Conservation (phyloP, 129 eudicot genomes). For the Solidago caesia region DNA sequence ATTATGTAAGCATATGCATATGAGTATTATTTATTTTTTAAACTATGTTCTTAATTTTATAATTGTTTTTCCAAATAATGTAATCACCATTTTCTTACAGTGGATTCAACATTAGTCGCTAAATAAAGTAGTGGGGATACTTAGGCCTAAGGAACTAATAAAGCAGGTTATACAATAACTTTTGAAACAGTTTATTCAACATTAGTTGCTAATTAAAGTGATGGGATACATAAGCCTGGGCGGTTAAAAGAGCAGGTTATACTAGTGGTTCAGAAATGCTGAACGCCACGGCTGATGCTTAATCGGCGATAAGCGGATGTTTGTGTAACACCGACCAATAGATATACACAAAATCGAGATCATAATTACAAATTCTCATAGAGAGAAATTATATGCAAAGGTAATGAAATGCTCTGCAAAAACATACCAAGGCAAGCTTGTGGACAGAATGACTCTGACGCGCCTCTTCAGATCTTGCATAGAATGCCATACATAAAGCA, state of each 20-base stretch:
- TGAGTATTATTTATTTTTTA: no score
- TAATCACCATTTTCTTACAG: neutral
- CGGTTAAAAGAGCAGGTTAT: neutral
- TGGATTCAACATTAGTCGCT: no score
- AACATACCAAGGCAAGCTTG: constrained; percentile 85
- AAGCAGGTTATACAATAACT: neutral
- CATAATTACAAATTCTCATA: constrained; percentile 2
- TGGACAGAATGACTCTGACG: constrained; percentile 93
- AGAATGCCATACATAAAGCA: constrained; percentile 95
- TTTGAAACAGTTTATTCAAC: constrained; percentile 9
- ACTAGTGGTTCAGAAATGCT: neutral
- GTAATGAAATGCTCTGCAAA: constrained; percentile 10
- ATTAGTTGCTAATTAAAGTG: neutral
- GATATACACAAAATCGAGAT: neutral
- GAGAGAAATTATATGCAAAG: neutral
- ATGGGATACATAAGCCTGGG: neutral
- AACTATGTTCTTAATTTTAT: neutral
- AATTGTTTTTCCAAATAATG: neutral
- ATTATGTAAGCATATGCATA: neutral
- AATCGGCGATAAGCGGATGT: neutral
- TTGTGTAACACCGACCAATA: neutral
- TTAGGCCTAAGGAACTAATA: no score
- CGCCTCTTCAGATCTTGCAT: constrained; percentile 95
- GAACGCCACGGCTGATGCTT: neutral
- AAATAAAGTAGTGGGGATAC: no score